Conservation (phyloP, 495 filamentous ascomycete species). For the Zalerion maritima region DNA sequence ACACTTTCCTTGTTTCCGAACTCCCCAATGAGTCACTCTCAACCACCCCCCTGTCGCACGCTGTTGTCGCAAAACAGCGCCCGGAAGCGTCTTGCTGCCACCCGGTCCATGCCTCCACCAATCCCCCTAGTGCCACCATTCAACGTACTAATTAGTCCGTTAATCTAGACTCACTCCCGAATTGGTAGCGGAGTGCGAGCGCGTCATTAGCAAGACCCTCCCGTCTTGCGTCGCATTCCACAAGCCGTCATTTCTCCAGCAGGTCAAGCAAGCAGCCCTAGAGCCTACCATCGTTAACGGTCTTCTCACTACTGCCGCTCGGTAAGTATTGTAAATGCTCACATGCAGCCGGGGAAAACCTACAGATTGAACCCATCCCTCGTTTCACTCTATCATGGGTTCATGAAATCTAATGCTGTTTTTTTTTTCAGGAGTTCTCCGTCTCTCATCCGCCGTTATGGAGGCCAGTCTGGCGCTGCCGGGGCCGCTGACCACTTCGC, state of each 20-base stretch:
- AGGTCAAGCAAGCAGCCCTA: slow-evolving; percentile 30
- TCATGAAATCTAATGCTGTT: slow-evolving; percentile 4
- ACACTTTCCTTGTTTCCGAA: slow-evolving; percentile 2
- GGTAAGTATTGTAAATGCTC: slow-evolving; percentile 28
- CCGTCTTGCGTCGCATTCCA: slow-evolving; percentile 38
- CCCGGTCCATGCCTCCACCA: slow-evolving; percentile 1
- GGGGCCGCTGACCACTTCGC: slow-evolving; percentile 34
- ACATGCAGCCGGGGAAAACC: too few relatives aligned
- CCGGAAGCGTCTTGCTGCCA: slow-evolving; percentile 5
- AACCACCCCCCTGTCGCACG: slow-evolving; percentile 13
- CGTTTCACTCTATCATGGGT: slow-evolving; percentile 1
- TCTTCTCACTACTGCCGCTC: slow-evolving; percentile 31
- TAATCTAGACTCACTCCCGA: slow-evolving; percentile 30
- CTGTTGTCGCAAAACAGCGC: slow-evolving; percentile 13
- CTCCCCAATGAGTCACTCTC: slow-evolving; percentile 9
- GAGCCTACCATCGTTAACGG: slow-evolving; percentile 33
- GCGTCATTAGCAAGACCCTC: slow-evolving; percentile 33
- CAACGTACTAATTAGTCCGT: slow-evolving; percentile 9
- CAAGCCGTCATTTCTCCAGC: slow-evolving; percentile 35
- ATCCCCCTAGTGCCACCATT: not conserved
- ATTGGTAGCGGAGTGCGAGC: slow-evolving; percentile 33
- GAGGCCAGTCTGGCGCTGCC: slow-evolving; percentile 27
- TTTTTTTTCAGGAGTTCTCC: slow-evolving; percentile 24
- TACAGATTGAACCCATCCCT: slow-evolving; percentile 1
- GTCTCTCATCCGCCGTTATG: slow-evolving; percentile 33